phyloP scores from a whole-genome alignment of 1,284 basidiomycete genomes.

The Inonotus hispidus region DNA sequence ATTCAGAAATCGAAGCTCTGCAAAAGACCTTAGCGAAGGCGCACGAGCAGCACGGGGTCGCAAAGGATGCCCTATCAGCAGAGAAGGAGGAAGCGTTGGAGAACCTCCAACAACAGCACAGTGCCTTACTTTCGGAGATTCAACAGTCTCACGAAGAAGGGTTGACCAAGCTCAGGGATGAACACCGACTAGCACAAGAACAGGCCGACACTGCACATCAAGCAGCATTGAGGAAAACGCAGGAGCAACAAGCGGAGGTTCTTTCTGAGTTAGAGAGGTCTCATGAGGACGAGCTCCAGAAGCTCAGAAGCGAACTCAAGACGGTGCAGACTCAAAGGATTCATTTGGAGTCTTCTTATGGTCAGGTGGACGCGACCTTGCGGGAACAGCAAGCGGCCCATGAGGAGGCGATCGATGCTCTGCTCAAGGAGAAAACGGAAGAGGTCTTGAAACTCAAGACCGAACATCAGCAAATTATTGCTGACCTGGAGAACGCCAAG shows the following conservation, averaged over 20 bases:
- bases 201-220: constrained; percentile 30
- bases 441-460: constrained; percentile 36
- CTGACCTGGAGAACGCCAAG: constrained; percentile 39
- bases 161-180: constrained; percentile 36
- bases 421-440: constrained; percentile 26
- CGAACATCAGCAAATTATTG: constrained; percentile 43
- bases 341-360: constrained; percentile 11
- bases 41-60: constrained; percentile 38
- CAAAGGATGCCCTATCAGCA: constrained; percentile 36
- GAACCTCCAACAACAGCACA: constrained; percentile 50
- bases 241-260: constrained; percentile 51
- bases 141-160: constrained; percentile 52
- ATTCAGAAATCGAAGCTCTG: constrained; percentile 41
- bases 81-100: constrained; percentile 49
- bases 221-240: constrained; percentile 39
- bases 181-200: constrained; percentile 17
- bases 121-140: constrained; percentile 46
- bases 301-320: constrained; percentile 21
- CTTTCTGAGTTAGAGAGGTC: constrained; percentile 43
- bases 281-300: constrained; percentile 48
- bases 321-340: constrained; percentile 22
- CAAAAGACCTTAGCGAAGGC: constrained; percentile 28
- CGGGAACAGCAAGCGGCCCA: constrained; percentile 21
- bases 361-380: not conserved
- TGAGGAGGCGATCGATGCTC: constrained; percentile 24